Base-by-base conservation (phyloP, 805 yeast species). In the baker's yeast (Saccharomyces cerevisiae) region DNA sequence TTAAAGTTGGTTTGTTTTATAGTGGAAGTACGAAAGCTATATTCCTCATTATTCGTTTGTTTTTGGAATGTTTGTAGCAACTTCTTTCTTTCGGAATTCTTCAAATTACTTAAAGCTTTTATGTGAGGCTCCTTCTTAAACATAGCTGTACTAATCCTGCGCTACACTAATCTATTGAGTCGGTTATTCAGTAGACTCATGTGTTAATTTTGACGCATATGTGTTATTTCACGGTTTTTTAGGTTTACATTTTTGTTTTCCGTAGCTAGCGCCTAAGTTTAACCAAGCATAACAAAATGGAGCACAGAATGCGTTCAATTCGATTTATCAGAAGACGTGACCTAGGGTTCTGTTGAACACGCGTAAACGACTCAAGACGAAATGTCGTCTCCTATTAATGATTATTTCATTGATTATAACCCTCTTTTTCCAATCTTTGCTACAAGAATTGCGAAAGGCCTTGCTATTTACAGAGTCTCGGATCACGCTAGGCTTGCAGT, bases 61-160 rank as follows among this genome's bases (percentile, higher is more conserved):
- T 64, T 59, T 53, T 76, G 75, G 4, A 73, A 68, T 30, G 76
- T 78, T 48, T 76, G 72, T 17, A 78, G 61, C 13, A 82, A 63
- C 30, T 68, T 59, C 59, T 68, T 79, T 46, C 94, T 74, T 59
- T 89, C 97, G 0, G 96, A 86, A 13, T 88, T 80, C 69, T 89
- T 90, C 55, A 94, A 75, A 61, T 89, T 88, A 22, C 96, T 79
- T 51, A 82, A 74, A 3, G 95, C 83, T 70, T 90, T 91, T 54
- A 85, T 74, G 64, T 79, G 74, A 3, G 71, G 71, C 24, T 68
- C 70, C 51, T 70, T 70, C 56, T 64, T 67, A 50, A 70, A 70
- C 73, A 70, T 70, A 6, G n/a, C 50, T 2, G 9, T 24, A 9
- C 9, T 21, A 4, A 13, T 17, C n/a, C 13, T 46, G 9, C 29